Conservation (phyloP, 768 basidiomycete genomes). For the Suillus subluteus region DNA sequence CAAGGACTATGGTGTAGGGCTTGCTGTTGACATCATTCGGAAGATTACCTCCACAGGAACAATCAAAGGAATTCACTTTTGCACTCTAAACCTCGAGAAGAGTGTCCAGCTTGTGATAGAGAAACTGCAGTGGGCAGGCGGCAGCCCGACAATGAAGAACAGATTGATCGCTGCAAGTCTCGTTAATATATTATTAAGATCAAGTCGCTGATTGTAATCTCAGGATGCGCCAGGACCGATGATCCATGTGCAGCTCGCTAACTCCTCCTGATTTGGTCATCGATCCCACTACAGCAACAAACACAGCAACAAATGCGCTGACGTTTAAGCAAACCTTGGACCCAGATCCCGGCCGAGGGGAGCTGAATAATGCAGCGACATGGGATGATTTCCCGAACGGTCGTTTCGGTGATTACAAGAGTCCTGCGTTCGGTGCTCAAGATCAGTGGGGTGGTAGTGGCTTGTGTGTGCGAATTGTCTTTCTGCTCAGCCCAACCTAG, state of each 20-base stretch:
- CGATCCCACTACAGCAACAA: constrained; percentile 67
- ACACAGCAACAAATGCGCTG: constrained; percentile 60
- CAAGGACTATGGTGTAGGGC: constrained; percentile 90
- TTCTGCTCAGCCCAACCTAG: neutral
- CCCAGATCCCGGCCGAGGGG: constrained; percentile 67
- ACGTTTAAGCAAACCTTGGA: constrained; percentile 51
- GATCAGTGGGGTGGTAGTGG: constrained; percentile 77
- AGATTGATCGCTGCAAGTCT: constrained; percentile 65
- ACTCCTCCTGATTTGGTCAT: constrained; percentile 50
- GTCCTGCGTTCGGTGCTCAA: constrained; percentile 89
- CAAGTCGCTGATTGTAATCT: constrained; percentile 10
- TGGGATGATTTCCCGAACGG: constrained; percentile 99
- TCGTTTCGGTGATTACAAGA: constrained; percentile 96
- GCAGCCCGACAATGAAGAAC: constrained; percentile 50
- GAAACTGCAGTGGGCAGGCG: constrained; percentile 69
- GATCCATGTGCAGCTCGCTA: constrained; percentile 30
- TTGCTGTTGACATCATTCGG: constrained; percentile 81
- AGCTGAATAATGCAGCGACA: constrained; percentile 73
- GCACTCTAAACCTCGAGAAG: constrained; percentile 96
- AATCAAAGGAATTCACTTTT: constrained; percentile 85
- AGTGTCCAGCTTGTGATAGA: constrained; percentile 89
- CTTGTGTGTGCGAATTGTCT: constrained; percentile 49
- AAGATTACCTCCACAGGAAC: constrained; percentile 57
- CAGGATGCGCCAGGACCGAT: constrained; percentile 47
- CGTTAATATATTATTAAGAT: constrained; percentile 11